Evolutionary conservation across 106 monocot genomes (phyloP).

Genomic region (Allium fistulosum): DNA sequence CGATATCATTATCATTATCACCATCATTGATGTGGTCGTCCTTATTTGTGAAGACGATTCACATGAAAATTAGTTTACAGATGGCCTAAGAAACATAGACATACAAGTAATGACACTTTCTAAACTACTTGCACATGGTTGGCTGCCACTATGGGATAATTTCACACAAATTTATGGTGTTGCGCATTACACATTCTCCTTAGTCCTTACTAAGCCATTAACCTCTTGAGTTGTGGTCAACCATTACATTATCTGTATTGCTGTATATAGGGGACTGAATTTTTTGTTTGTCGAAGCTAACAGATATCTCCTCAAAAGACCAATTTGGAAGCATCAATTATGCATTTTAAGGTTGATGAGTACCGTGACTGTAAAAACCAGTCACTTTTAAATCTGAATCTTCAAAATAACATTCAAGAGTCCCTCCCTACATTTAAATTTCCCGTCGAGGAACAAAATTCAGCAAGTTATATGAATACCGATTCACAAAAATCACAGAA

Average conservation of each 20-base stretch:
- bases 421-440: slow-evolving; percentile 56
- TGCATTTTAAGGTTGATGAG: slow-evolving; percentile 58
- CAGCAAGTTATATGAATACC: slow-evolving; percentile 10
- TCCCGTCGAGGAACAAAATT: slow-evolving; percentile 14
- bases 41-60: too few species aligned
- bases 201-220: background rate
- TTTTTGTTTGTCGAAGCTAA: slow-evolving; percentile 19
- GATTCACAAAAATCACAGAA: background rate
- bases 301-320: slow-evolving; percentile 56
- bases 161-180: too few species aligned
- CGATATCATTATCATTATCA: too few species aligned
- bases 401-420: slow-evolving; percentile 40
- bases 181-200: too few species aligned
- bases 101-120: too few species aligned
- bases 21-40: too few species aligned
- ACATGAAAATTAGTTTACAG: too few species aligned
- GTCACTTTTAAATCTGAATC: slow-evolving; percentile 18
- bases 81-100: too few species aligned
- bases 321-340: slow-evolving; percentile 45
- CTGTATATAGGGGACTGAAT: slow-evolving; percentile 9
- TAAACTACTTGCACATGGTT: too few species aligned
- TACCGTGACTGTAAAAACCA: slow-evolving; percentile 28
- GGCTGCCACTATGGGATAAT: too few species aligned
- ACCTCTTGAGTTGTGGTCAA: background rate
- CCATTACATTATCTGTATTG: background rate